phyloP scores from a whole-genome alignment of 306 rosid genomes.

The Nissolia schottii region DNA sequence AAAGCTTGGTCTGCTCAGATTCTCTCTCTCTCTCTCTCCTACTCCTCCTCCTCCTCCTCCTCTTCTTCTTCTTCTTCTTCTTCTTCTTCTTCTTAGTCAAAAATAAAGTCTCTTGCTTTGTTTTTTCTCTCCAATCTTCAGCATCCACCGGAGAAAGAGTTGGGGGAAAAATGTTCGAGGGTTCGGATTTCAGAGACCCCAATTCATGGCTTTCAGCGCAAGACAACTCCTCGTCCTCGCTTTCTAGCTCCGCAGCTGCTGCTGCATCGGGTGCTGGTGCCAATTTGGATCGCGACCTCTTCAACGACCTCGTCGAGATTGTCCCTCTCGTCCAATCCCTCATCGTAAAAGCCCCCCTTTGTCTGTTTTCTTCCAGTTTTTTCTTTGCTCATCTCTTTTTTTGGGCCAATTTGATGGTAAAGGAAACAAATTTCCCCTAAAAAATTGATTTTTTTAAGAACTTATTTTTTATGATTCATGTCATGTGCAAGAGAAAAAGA shows the following conservation, averaged over 20 bases:
- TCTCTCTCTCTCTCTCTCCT: not conserved
- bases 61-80: not conserved
- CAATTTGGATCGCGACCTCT: slow-evolving; percentile 78
- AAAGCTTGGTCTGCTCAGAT: slow-evolving; percentile 24
- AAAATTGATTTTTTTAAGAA: not conserved
- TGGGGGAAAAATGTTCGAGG: slow-evolving; percentile 46
- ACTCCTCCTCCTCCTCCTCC: not conserved
- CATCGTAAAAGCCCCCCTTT: slow-evolving; percentile 40
- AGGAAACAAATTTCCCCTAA: not conserved
- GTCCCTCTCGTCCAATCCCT: slow-evolving; percentile 92
- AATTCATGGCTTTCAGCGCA: slow-evolving; percentile 74
- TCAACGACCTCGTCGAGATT: slow-evolving; percentile 80
- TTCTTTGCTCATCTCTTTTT: not conserved
- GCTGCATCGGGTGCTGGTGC: slow-evolving; percentile 6
- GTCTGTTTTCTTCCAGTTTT: not conserved
- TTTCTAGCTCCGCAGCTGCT: slow-evolving; percentile 25
- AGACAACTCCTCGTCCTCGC: slow-evolving; percentile 43
- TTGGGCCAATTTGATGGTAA: not conserved
- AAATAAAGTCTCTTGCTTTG: not conserved
- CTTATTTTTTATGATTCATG: not conserved
- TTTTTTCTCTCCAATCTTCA: not conserved
- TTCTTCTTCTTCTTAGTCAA: too few relatives aligned
- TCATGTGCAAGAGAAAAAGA: not conserved
- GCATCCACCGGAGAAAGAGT: not conserved
- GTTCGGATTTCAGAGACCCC: slow-evolving; percentile 52